Conservation (phyloP, 1,284 basidiomycete genomes). For the Ustilago hordei region DNA sequence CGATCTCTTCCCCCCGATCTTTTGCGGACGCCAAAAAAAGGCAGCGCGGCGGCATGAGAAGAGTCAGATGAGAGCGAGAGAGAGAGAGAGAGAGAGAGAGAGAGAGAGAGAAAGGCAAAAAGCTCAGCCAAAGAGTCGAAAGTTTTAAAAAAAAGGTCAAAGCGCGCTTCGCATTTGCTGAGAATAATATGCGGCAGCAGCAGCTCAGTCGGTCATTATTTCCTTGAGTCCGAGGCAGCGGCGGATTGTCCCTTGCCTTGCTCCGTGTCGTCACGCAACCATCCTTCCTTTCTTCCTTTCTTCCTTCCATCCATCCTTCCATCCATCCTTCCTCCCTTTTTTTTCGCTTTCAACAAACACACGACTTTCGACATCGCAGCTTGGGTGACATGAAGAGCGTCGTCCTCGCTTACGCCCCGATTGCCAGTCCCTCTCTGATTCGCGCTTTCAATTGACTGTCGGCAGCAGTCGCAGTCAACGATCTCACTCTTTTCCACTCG, state of each 20-base stretch:
- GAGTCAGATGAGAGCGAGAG: not conserved
- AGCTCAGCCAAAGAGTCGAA: not conserved
- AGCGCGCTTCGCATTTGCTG: constrained; percentile 5
- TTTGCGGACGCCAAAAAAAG: constrained; percentile 2
- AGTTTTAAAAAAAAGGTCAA: not conserved
- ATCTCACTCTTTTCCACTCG: not conserved
- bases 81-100: not conserved
- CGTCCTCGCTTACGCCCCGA: not conserved
- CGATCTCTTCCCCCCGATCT: constrained; percentile 4
- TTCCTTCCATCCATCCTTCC: not conserved
- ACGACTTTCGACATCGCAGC: not conserved
- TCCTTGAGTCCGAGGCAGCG: not conserved
- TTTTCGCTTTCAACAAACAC: not conserved
- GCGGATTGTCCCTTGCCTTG: not conserved
- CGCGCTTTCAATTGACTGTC: constrained; percentile 18
- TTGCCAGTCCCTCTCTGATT: not conserved
- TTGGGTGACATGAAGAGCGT: constrained; percentile 20
- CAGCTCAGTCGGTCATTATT: too few species aligned
- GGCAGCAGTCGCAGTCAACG: constrained; percentile 13
- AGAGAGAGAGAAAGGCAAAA: not conserved
- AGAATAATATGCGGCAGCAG: not conserved
- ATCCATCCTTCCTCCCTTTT: not conserved
- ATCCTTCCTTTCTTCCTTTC: not conserved
- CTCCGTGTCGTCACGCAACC: not conserved
- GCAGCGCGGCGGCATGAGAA: not conserved